phyloP scores from a whole-genome alignment of 202 grass and related monocot species.

The Schoenoplectus triqueter region DNA sequence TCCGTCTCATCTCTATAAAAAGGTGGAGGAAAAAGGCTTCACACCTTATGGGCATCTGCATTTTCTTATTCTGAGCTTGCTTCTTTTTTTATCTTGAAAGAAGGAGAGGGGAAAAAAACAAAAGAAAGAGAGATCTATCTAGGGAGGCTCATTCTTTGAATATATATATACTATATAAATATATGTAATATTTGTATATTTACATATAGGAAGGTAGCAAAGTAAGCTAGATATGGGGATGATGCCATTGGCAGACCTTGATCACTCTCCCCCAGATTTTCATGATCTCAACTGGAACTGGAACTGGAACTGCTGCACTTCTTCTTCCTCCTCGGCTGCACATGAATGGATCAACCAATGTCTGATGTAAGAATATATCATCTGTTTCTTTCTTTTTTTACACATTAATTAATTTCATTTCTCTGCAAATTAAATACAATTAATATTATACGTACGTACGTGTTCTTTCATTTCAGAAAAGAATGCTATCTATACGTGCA shows the following conservation, averaged over 20 bases:
- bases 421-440: neutral
- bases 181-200: neutral
- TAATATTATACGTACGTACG: neutral
- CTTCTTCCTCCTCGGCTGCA: slow-evolving; percentile 35
- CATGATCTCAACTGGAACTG: slow-evolving; percentile 48
- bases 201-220: slow-evolving; percentile 38
- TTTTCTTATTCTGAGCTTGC: slow-evolving; percentile 18
- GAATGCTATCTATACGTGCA: neutral
- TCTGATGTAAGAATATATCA: slow-evolving; percentile 38
- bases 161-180: slow-evolving; percentile 17
- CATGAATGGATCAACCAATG: slow-evolving; percentile 65
- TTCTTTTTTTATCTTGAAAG: slow-evolving; percentile 38
- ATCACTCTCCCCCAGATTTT: slow-evolving; percentile 38
- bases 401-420: neutral
- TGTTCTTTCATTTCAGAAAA: neutral
- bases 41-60: slow-evolving; percentile 40
- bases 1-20: slow-evolving; percentile 32
- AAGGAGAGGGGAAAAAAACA: slow-evolving; percentile 31
- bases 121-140: slow-evolving; percentile 53
- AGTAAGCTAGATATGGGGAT: slow-evolving; percentile 27
- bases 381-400: neutral
- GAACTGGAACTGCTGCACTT: slow-evolving; percentile 44
- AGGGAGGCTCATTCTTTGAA: slow-evolving; percentile 34
- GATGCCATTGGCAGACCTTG: slow-evolving; percentile 33
- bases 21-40: slow-evolving; percentile 38